phyloP scores from a whole-genome alignment of 495 filamentous ascomycete species.

The Aspergillus panamensis region DNA sequence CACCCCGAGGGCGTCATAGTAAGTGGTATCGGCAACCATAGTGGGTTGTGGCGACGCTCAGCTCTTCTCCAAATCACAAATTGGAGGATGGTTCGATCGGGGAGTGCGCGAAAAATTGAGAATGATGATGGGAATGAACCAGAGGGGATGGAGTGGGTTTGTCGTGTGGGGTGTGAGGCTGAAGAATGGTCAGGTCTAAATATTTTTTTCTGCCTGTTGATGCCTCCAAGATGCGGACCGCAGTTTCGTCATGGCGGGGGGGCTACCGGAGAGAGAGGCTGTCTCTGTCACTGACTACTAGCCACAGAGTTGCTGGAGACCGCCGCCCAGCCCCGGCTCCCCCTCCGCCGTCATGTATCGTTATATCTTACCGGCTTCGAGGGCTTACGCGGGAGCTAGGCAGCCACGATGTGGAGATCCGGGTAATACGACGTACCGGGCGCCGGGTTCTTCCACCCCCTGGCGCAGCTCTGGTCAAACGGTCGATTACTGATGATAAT shows the following conservation, averaged over 20 bases:
- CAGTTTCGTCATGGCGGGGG: conserved; percentile 28
- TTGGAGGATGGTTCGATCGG: neutral
- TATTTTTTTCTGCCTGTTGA: conserved; percentile 27
- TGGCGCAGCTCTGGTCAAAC: neutral
- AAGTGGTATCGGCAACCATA: conserved; percentile 82
- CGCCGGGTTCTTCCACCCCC: conserved; percentile 5
- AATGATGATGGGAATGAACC: neutral
- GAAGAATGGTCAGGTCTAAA: neutral
- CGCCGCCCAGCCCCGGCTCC: too few relatives aligned
- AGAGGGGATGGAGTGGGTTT: neutral
- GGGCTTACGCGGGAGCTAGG: neutral
- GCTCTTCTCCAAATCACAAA: conserved; percentile 6
- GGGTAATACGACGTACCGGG: conserved; percentile 6
- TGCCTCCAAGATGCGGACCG: conserved; percentile 8
- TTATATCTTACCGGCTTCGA: neutral
- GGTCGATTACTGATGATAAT: neutral
- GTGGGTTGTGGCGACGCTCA: conserved; percentile 19
- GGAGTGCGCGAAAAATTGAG: neutral
- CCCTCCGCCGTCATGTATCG: neutral
- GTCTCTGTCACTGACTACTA: neutral
- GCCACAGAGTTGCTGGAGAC: neutral
- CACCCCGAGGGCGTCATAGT: conserved; percentile 91
- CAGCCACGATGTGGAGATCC: neutral
- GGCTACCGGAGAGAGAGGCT: neutral
- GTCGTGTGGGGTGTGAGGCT: neutral